Percentiles rank a stretch among this genome's conserved stretches.
phyloP scores from a whole-genome alignment of 306 rosid genomes.

The Hylodesmum podocarpum region DNA sequence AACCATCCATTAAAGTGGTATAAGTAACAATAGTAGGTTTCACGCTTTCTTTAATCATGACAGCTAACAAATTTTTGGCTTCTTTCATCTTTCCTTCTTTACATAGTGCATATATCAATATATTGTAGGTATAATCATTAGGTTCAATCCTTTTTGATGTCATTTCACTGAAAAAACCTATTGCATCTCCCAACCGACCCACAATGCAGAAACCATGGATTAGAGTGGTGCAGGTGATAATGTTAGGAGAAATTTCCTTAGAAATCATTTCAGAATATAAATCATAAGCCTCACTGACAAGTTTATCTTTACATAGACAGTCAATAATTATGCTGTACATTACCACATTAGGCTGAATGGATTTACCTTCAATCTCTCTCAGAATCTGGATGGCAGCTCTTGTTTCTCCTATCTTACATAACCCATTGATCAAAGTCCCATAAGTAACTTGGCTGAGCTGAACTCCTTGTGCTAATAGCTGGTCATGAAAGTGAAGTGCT shows the following conservation, averaged over 20 bases:
- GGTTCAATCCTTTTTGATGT: neutral
- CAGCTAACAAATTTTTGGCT: neutral
- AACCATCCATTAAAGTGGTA: constrained; percentile 25
- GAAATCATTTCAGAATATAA: neutral
- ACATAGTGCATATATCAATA: no score
- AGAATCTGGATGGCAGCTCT: neutral
- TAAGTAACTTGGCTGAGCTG: neutral
- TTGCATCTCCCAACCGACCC: constrained; percentile 20
- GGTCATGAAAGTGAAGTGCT: no score
- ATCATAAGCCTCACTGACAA: neutral
- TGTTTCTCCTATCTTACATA: neutral
- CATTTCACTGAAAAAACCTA: constrained; percentile 25
- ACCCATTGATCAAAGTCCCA: neutral
- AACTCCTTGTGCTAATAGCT: neutral
- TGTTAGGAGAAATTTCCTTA: neutral
- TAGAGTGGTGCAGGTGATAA: neutral
- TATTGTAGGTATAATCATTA: neutral
- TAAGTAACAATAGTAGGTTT: constrained; percentile 15
- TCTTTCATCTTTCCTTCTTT: neutral
- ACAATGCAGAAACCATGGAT: constrained; percentile 20
- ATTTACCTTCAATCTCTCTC: neutral
- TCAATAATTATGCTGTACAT: neutral
- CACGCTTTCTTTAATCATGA: neutral
- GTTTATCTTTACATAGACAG: constrained; percentile 24
- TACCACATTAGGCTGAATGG: neutral